These are phyloP conservation scores for Vitis hybrid DNA, from an alignment of 177 flowering plant species.

Conservation along the genomic window DNA sequence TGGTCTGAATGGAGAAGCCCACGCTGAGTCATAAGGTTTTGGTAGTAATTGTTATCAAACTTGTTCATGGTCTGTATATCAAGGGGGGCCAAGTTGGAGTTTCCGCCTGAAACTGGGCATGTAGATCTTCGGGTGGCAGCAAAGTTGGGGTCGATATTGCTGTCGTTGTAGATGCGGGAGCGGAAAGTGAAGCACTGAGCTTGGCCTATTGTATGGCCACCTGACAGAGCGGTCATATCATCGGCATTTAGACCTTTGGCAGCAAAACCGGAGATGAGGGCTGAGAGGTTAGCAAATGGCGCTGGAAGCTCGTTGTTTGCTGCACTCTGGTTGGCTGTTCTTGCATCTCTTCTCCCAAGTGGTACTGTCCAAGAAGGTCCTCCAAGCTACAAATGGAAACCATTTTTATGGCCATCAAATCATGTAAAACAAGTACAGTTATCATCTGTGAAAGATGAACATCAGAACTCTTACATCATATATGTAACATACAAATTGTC, in stretches of 20 bases:
- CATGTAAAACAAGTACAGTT: no score
- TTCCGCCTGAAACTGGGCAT: constrained; percentile 41
- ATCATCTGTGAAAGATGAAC: no score
- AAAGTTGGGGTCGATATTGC: constrained; percentile 43
- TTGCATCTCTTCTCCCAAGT: constrained; percentile 44
- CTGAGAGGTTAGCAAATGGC: constrained; percentile 32
- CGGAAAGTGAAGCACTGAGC: constrained; percentile 42
- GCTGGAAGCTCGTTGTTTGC: constrained; percentile 41
- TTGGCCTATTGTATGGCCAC: constrained; percentile 44
- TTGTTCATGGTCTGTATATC: constrained; percentile 29
- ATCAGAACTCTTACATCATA: no score
- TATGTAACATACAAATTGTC: no score
- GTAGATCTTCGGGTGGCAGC: constrained; percentile 18
- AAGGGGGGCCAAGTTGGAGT: constrained; percentile 42
- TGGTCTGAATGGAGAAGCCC: constrained; percentile 62
- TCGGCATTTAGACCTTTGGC: constrained; percentile 37
- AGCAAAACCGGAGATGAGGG: constrained; percentile 32
- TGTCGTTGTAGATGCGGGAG: constrained; percentile 41
- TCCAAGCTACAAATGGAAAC: constrained; percentile 20
- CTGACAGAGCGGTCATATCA: constrained; percentile 49
- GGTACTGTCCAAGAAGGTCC: constrained; percentile 39
- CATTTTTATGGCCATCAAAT: no score
- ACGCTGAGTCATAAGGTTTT: constrained; percentile 23
- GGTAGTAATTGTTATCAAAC: constrained; percentile 45
- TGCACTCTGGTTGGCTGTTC: constrained; percentile 38